Base-by-base conservation (phyloP, 148 eudicot genomes). In the Silene uniflora region DNA sequence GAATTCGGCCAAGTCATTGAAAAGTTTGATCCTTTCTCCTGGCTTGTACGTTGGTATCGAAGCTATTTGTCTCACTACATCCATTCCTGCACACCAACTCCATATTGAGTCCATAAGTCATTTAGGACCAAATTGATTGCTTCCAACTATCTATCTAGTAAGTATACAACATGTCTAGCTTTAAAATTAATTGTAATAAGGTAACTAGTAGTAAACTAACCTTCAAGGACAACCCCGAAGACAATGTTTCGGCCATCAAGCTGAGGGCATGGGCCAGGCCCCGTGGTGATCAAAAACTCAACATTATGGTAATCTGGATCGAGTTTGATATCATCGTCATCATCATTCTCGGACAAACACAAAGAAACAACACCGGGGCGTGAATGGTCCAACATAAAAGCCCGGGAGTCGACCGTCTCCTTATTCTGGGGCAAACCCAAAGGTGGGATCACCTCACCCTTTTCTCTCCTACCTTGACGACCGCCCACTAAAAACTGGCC, bases 251-350 rank as follows among this genome's bases (percentile, higher is more conserved):
- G 86, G 56, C 76, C 86, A 78, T 96, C 99, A 67, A 96, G 94
- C 71, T 96, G 82, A 3, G 99, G 99, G 75, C 94, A 88, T 0
- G 99, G 98, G 46, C 90, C 99, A 23, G 98, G 99, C 2, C 99
- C 99, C 18, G 99, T 92, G 0, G 99, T 96, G 61, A 96, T 88
- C 86, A 96, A 78, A 83, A 96, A 96, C 89, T 96, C 99, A 8
- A 96, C 94, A 77, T 96, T 96, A 39, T 84, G 88, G 27, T 96
- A 96, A 65, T 89, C 77, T 0, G 88, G 88, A 23, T 90, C 83
- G 0, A 96, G 77, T 78, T 92, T 96, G 69, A 89, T 77, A n/a
- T 92, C 91, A 74, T 89, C 98, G 6, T 92, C 94, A 54, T 96
- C 99, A 64, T 95, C 99, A 77, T 96, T 96, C 85, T 92, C 94